Conservation (phyloP, 371 early-diverging fungal genomes). For the Lichtheimia ramosa region DNA sequence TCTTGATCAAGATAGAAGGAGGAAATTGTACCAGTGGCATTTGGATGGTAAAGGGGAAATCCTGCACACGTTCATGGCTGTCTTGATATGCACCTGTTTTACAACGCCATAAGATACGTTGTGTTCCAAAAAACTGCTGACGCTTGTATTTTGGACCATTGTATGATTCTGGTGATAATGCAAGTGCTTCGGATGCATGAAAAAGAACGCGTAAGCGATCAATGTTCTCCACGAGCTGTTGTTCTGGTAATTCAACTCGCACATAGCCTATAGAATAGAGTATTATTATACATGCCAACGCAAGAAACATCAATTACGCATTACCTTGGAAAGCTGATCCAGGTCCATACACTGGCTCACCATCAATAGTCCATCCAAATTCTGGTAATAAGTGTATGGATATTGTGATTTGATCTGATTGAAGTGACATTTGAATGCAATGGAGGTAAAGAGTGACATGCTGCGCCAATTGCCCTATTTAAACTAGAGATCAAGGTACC, state of each 20-base stretch:
- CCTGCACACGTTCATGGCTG: constrained; percentile 9
- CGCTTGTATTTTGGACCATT: background rate
- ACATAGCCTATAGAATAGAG: constrained; percentile 10
- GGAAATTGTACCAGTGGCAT: constrained; percentile 44
- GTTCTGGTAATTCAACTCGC: constrained; percentile 22
- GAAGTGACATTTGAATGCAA: no score
- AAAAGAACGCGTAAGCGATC: constrained; percentile 32
- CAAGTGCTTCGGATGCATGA: constrained; percentile 29
- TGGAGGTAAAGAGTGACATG: no score
- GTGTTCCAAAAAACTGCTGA: background rate
- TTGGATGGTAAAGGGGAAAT: constrained; percentile 36
- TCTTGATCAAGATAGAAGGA: constrained; percentile 22
- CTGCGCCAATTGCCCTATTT: no score
- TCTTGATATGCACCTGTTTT: constrained; percentile 16
- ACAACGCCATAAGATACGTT: background rate
- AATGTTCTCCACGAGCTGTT: constrained; percentile 36
- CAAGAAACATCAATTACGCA: background rate
- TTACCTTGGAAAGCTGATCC: constrained; percentile 47
- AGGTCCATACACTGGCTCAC: constrained; percentile 44
- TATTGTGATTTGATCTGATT: background rate
- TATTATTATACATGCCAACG: background rate
- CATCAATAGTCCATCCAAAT: constrained; percentile 37
- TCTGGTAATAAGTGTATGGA: constrained; percentile 37
- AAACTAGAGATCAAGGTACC: no score
- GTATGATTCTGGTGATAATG: constrained; percentile 14